Percentiles rank a stretch among this genome's conserved stretches.
phyloP scores from a whole-genome alignment of 805 yeast species.

The Yamadazyma paraphyllophila region DNA sequence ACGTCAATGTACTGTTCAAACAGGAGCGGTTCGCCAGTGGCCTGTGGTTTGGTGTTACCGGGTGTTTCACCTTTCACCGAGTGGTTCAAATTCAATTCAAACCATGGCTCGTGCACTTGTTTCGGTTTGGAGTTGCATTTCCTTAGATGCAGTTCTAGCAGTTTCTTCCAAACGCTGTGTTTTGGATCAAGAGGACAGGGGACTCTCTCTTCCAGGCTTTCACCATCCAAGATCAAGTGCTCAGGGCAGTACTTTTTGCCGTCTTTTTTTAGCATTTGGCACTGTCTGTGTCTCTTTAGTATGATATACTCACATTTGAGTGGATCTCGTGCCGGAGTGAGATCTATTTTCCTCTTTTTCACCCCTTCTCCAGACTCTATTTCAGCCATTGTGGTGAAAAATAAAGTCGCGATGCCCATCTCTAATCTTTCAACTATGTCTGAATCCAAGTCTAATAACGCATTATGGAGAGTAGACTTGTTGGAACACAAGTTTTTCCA shows the following conservation, averaged over 20 bases:
- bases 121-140: conserved; percentile 56
- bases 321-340: neutral
- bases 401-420: conserved; percentile 15
- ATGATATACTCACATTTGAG: conserved; percentile 47
- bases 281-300: conserved; percentile 50
- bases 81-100: conserved; percentile 45
- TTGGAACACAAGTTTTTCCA: conserved; percentile 49
- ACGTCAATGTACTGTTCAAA: conserved; percentile 18
- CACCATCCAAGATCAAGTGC: conserved; percentile 40
- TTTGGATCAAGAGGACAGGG: conserved; percentile 76
- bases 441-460: conserved; percentile 1
- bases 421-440: conserved; percentile 5
- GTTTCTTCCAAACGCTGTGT: conserved; percentile 68
- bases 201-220: conserved; percentile 41
- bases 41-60: too few species aligned
- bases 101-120: conserved; percentile 49
- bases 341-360: conserved; percentile 12
- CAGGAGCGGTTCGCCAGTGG: too few species aligned
- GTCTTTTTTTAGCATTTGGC: conserved; percentile 59
- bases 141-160: conserved; percentile 52
- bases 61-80: neutral
- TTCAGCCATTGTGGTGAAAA: conserved; percentile 1
- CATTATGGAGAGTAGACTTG: conserved; percentile 52
- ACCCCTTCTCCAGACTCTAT: neutral
- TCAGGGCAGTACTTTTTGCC: conserved; percentile 58